Evolutionary conservation across 2,329 filamentous ascomycete species (phyloP).

Genomic region (Thielaviopsis punctulata): DNA sequence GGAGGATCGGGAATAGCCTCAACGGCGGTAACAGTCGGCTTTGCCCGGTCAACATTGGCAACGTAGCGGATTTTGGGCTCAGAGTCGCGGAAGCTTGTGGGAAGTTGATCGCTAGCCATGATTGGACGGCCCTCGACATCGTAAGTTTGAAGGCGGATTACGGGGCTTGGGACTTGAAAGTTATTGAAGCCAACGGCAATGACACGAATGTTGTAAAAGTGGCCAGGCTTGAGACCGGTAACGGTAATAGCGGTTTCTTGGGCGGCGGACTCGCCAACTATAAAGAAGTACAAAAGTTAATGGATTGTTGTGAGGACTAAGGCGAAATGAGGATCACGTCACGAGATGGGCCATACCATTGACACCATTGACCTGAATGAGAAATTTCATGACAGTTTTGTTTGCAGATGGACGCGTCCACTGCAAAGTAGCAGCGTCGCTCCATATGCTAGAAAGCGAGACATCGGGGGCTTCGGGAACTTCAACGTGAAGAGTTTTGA

Average conservation of each 20-base stretch:
- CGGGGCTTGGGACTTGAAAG: constrained; percentile 75
- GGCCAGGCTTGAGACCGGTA: constrained; percentile 66
- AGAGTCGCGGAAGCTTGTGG: constrained; percentile 37
- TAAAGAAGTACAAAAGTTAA: background rate
- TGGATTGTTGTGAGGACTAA: background rate
- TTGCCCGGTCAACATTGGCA: constrained; percentile 27
- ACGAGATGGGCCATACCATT: constrained; percentile 44
- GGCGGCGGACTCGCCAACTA: constrained; percentile 67
- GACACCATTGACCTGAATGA: constrained; percentile 85
- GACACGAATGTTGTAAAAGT: constrained; percentile 86
- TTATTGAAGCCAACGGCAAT: constrained; percentile 82
- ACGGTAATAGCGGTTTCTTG: constrained; percentile 67
- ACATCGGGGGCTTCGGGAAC: constrained; percentile 81
- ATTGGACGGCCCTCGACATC: constrained; percentile 45
- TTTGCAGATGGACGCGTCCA: constrained; percentile 61
- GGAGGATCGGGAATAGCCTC: constrained; percentile 32
- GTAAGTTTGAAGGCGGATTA: constrained; percentile 70
- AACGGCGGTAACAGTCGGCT: constrained; percentile 34
- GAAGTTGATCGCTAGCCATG: constrained; percentile 37
- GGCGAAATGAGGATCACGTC: background rate
- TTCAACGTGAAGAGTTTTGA: constrained; percentile 81
- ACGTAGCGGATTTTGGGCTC: constrained; percentile 26
- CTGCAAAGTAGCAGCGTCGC: constrained; percentile 74
- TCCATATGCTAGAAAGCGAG: constrained; percentile 74
- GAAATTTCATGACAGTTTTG: constrained; percentile 63